phyloP scores from a whole-genome alignment of 306 rosid genomes.

The Casuarina glauca region DNA sequence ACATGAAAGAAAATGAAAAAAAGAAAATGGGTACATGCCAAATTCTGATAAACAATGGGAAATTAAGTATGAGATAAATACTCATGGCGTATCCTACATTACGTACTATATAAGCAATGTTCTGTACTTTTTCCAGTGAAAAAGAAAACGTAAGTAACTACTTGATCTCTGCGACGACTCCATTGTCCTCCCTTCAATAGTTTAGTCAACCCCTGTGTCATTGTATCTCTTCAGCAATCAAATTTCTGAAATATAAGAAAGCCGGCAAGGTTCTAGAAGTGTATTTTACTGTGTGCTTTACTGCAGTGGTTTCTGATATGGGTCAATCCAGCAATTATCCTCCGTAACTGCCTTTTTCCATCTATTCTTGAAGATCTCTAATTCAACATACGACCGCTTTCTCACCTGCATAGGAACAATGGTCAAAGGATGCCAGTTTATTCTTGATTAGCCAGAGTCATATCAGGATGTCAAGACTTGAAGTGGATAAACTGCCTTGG shows the following conservation, averaged over 20 bases:
- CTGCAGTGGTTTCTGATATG: slow-evolving; percentile 18
- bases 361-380: slow-evolving; percentile 46
- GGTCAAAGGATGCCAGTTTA: not conserved
- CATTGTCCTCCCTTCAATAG: not conserved
- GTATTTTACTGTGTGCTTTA: not conserved
- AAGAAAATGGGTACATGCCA: not conserved
- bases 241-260: not conserved
- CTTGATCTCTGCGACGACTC: not conserved
- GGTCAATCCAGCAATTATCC: slow-evolving; percentile 42
- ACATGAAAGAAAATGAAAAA: not conserved
- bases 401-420: slow-evolving; percentile 34
- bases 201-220: not conserved
- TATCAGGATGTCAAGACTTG: not conserved
- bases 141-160: not conserved
- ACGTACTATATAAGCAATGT: not conserved
- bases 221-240: not conserved
- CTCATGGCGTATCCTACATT: not conserved
- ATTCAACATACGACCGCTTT: slow-evolving; percentile 34
- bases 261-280: not conserved
- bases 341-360: slow-evolving; percentile 43
- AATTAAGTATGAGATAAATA: too few relatives aligned
- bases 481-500: not conserved
- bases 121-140: not conserved
- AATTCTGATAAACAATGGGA: not conserved
- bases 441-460: not conserved